Evolutionary conservation across 1,284 basidiomycete species (phyloP), one percentile per base, ranked within the genome.

Genomic region (Apiotrichum gracile): DNA sequence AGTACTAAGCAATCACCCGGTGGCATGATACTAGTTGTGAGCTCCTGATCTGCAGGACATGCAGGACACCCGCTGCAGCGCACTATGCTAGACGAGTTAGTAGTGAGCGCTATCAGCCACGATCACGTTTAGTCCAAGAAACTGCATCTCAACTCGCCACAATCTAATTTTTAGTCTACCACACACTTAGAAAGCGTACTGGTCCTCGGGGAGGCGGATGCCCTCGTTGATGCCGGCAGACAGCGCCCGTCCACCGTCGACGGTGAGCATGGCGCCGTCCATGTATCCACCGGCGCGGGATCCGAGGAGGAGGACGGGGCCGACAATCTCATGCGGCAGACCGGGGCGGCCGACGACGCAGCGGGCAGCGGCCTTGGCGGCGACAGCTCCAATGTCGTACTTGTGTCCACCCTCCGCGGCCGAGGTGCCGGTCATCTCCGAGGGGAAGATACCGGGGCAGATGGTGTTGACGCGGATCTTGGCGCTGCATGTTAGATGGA

Each of bases 221-320:
- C 66, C 66, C 49, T 68, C 66, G 45, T 68, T 52, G 45, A 66
- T 66, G 8, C 66, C 63, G 5, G 66, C 66, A 17, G 56, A 64
- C 61, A 75, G 63, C 9, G 67, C 48, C 22, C 72, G 57, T 7
- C 74, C 74, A 6, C 74, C 74, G 49, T 74, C 72, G 24, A 75
- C 65, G 2, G 61, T 60, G 41, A 74, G 57, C n/a, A 62, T 46
- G 1, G 72, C 67, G 31, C 69, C 69, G 57, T 70, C 64, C 58
- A 70, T 69, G 58, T 67, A 75, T 4, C 62, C 62, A 17, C 72
- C 74, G 0, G 69, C 74, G 19, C 56, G 54, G 47, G 62, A 65
- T 16, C 62, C 62, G 26, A 75, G 66, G 43, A 75, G 45, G 19
- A 75, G 51, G 14, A 63, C 63, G 7, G 72, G 72, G 9, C 72